Evolutionary conservation across 345 rosid species (phyloP).

Genomic region (Populus pruinosa): DNA sequence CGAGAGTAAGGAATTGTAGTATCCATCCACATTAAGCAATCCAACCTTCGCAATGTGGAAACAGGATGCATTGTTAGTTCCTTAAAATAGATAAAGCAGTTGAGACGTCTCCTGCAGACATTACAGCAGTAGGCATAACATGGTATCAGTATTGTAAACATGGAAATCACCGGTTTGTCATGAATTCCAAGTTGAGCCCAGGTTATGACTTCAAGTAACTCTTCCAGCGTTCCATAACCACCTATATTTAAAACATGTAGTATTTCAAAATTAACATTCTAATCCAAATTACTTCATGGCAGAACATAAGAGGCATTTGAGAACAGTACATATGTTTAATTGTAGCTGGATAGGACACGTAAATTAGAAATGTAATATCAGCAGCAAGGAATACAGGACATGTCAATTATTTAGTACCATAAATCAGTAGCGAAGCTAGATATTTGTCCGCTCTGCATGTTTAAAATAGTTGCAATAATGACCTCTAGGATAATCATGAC

Average conservation of each 20-base stretch:
- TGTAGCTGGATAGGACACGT: background rate
- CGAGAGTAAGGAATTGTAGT: slow-evolving; percentile 91
- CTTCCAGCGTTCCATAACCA: slow-evolving; percentile 98
- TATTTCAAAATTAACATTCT: background rate
- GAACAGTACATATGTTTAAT: background rate
- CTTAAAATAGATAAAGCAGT: background rate
- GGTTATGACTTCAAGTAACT: slow-evolving; percentile 92
- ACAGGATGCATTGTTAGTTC: slow-evolving; percentile 8
- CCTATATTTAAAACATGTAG: slow-evolving; percentile 35
- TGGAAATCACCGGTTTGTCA: slow-evolving; percentile 69
- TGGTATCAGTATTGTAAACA: background rate
- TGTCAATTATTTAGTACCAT: background rate
- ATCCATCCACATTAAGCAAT: slow-evolving; percentile 95
- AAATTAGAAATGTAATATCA: background rate
- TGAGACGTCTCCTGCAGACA: background rate
- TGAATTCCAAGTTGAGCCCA: slow-evolving; percentile 99
- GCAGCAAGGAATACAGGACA: background rate
- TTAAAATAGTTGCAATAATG: background rate
- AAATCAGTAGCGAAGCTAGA: too few species aligned
- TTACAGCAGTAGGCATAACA: background rate
- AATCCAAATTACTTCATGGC: background rate
- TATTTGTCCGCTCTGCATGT: background rate
- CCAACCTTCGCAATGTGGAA: slow-evolving; percentile 66
- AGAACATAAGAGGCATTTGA: background rate
- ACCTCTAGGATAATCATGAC: background rate